Evolutionary conservation across 2,329 filamentous ascomycete species (phyloP).

Genomic region (Colletotrichum sp.): DNA sequence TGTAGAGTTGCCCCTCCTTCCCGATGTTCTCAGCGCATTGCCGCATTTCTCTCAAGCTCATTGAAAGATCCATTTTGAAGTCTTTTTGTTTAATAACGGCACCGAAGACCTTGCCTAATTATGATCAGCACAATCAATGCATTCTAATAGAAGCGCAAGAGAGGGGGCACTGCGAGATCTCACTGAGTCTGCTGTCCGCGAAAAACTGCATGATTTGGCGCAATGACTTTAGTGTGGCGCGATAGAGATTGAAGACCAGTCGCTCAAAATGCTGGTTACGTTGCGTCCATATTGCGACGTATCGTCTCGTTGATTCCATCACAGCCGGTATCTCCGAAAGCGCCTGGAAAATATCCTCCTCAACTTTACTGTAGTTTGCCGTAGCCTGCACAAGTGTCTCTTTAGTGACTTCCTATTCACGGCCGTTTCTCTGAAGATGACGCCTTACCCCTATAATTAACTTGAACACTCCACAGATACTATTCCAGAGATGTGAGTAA

Average conservation of each 20-base stretch:
- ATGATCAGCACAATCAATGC: background rate
- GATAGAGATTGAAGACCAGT: constrained; percentile 10
- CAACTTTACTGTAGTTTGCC: background rate
- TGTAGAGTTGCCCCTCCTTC: background rate
- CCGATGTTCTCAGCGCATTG: background rate
- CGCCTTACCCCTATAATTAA: background rate
- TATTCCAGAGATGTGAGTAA: background rate
- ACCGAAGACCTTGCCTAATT: background rate
- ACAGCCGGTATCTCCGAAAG: constrained; percentile 5
- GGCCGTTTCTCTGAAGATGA: background rate
- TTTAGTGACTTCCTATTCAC: fast-evolving
- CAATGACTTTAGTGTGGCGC: background rate
- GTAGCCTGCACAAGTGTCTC: background rate
- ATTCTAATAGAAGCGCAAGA: background rate
- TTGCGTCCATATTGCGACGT: constrained; percentile 3
- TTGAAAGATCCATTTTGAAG: background rate
- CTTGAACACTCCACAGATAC: background rate
- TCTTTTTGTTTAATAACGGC: background rate
- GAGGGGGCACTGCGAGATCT: background rate
- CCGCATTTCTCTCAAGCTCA: background rate
- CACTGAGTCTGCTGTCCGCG: background rate
- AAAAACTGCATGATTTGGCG: constrained; percentile 21
- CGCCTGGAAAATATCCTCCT: constrained; percentile 2
- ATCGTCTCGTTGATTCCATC: constrained; percentile 9
- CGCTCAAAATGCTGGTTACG: constrained; percentile 11